Percentiles rank a stretch among this genome's conserved stretches.
Conservation (phyloP, 148 eudicot species). For the Rhododendron mucronatum region DNA sequence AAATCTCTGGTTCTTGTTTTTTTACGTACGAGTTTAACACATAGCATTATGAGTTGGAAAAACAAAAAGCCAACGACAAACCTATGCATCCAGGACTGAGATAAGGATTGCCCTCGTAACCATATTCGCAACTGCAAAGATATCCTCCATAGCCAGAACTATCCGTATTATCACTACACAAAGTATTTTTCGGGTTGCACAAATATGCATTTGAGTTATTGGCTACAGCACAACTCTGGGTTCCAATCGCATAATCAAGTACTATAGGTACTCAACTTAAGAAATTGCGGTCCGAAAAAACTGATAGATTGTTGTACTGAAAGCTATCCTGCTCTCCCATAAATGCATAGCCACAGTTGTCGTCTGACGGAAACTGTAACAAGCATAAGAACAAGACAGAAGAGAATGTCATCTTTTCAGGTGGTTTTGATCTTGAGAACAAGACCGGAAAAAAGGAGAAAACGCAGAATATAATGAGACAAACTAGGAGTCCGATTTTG, state of each 20-base stretch:
- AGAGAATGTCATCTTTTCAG: background rate
- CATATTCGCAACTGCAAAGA: slow-evolving; percentile 22
- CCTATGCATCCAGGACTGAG: slow-evolving; percentile 21
- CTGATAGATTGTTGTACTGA: background rate
- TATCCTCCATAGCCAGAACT: slow-evolving; percentile 19
- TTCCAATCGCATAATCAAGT: slow-evolving; percentile 32
- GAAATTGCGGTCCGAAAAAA: slow-evolving; percentile 10
- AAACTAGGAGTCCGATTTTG: too few species aligned
- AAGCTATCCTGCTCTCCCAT: slow-evolving; percentile 10
- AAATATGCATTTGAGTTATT: background rate
- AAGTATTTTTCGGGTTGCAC: slow-evolving; percentile 25
- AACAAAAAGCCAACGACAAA: background rate
- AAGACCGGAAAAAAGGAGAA: too few species aligned
- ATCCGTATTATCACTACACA: slow-evolving; percentile 6
- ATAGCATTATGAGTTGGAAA: background rate
- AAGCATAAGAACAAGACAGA: background rate
- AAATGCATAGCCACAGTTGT: slow-evolving; percentile 20
- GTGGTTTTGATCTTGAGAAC: background rate
- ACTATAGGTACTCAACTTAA: slow-evolving; percentile 26
- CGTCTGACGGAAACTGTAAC: background rate
- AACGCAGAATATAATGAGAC: too few species aligned
- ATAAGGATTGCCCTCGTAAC: slow-evolving; percentile 26
- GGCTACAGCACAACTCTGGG: slow-evolving; percentile 25
- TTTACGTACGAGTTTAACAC: background rate
- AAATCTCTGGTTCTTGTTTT: too few species aligned